A percentile compares a stretch with the other conserved stretches of the same genome.
These are phyloP conservation scores for Globisporangium okanoganense DNA, from an alignment of 352 stramenopile genomes.

Conservation along the genomic window DNA sequence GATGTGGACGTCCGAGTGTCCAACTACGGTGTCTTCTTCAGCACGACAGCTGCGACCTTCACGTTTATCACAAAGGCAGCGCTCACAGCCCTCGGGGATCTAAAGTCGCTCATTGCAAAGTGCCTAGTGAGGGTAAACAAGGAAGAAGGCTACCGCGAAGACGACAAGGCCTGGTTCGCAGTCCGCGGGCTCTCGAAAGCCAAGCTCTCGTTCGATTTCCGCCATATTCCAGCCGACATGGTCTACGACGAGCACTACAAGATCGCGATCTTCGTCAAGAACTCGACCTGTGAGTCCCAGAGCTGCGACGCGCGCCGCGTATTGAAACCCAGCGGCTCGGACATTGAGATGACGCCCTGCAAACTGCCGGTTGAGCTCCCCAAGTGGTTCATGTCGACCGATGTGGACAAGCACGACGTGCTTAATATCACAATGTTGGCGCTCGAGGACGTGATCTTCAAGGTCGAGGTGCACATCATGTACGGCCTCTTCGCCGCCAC, in stretches of 20 bases:
- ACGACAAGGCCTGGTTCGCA: constrained; percentile 92
- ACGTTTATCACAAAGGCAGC: constrained; percentile 31
- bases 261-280: constrained; percentile 93
- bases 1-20: constrained; percentile 62
- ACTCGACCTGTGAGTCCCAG: constrained; percentile 89
- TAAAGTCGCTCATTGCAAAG: constrained; percentile 28
- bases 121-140: constrained; percentile 27
- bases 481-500: constrained; percentile 89
- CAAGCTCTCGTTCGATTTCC: constrained; percentile 93
- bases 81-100: not conserved
- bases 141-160: constrained; percentile 79
- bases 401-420: constrained; percentile 91
- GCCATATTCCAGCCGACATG: constrained; percentile 87
- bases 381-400: constrained; percentile 86
- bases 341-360: constrained; percentile 91
- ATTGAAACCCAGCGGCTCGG: constrained; percentile 39
- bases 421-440: constrained; percentile 94
- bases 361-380: constrained; percentile 87
- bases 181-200: constrained; percentile 90
- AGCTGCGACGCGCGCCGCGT: constrained; percentile 70
- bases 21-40: constrained; percentile 80
- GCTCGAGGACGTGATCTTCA: constrained; percentile 94
- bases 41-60: constrained; percentile 47
- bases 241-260: constrained; percentile 95
- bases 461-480: constrained; percentile 95